phyloP scores from a whole-genome alignment of 75 land plant genomes.

The Pseudotsuga menziesii region DNA sequence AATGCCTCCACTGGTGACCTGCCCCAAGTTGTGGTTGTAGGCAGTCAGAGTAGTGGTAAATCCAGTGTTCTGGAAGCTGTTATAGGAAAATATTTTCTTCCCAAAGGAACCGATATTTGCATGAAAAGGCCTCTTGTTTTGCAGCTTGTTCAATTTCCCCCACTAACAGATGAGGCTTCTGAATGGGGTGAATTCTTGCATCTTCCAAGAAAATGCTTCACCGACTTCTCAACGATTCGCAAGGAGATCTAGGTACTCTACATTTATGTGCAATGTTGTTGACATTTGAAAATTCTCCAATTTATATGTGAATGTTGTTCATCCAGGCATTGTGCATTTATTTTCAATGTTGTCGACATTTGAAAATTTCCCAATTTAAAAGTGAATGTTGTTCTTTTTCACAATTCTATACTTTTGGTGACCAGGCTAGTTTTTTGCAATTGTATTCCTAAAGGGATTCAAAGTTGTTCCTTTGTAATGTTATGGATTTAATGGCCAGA shows the following conservation, averaged over 20 bases:
- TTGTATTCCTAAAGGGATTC: too few relatives aligned
- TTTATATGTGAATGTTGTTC: too few relatives aligned
- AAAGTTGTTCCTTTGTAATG: too few relatives aligned
- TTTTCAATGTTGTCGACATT: too few relatives aligned
- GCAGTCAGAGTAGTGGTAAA: conserved; percentile 96
- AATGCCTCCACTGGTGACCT: conserved; percentile 72
- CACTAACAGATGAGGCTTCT: not conserved
- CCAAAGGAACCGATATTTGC: conserved; percentile 77
- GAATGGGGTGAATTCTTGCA: conserved; percentile 94
- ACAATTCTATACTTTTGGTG: too few relatives aligned
- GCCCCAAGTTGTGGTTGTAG: conserved; percentile 89
- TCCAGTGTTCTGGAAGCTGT: conserved; percentile 90
- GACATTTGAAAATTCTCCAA: too few relatives aligned
- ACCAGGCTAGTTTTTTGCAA: too few relatives aligned
- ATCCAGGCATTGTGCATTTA: too few relatives aligned
- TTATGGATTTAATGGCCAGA: too few relatives aligned
- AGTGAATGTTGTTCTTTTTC: too few relatives aligned
- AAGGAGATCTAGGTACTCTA: conserved; percentile 63
- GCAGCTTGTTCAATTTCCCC: conserved; percentile 61
- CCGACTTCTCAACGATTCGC: conserved; percentile 66
- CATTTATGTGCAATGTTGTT: conserved; percentile 1
- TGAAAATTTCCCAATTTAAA: too few relatives aligned
- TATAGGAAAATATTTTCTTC: conserved; percentile 81
- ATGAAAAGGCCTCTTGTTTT: conserved; percentile 81
- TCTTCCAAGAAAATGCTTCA: conserved; percentile 56